Percentiles rank a stretch among this genome's conserved stretches.
phyloP scores from a whole-genome alignment of 768 basidiomycete species.

The Cubamyces lactineus region DNA sequence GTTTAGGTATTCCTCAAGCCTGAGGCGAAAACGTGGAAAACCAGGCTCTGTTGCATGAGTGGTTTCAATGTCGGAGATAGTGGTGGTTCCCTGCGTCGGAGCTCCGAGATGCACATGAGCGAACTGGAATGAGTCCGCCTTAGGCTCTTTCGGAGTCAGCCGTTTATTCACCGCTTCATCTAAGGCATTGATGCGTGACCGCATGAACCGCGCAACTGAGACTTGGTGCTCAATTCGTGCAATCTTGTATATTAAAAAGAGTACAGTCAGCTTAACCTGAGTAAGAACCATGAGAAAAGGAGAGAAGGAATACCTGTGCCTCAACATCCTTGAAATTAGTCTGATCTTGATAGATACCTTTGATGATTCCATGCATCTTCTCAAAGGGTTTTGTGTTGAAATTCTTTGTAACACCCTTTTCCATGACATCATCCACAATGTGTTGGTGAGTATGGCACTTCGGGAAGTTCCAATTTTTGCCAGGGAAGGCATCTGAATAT shows the following conservation, averaged over 20 bases:
- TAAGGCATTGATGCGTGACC: background rate
- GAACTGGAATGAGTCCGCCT: too few relatives aligned
- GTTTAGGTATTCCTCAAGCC: background rate
- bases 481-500: background rate
- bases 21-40: background rate
- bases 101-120: background rate
- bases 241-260: background rate
- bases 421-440: slow-evolving; percentile 2
- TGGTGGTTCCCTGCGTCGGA: background rate
- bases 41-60: background rate
- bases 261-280: too few relatives aligned
- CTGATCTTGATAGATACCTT: background rate
- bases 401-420: slow-evolving; percentile 9
- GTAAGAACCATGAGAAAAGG: too few relatives aligned
- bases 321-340: slow-evolving; percentile 12
- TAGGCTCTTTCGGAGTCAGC: too few relatives aligned
- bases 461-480: slow-evolving; percentile 19
- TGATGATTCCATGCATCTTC: slow-evolving; percentile 11
- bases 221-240: slow-evolving; percentile 1
- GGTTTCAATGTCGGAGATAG: background rate
- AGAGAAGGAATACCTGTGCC: background rate
- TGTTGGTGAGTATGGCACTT: slow-evolving; percentile 16
- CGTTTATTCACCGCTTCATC: too few relatives aligned
- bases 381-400: slow-evolving; percentile 13
- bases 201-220: background rate